phyloP scores from a whole-genome alignment of 164 flowering plant species.

The Vitis amurensis region DNA sequence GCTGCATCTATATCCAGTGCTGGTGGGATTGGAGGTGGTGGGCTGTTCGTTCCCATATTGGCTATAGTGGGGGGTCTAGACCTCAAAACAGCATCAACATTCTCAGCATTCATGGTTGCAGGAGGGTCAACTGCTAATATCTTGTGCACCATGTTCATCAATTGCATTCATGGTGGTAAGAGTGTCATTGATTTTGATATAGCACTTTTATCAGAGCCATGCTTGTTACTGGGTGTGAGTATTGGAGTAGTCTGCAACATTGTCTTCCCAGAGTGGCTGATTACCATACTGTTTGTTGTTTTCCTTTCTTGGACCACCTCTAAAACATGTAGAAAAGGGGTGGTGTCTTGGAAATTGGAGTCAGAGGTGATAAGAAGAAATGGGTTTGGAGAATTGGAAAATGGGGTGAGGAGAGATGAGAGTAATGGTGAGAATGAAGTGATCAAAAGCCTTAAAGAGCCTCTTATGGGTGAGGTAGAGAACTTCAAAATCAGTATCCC shows the following conservation, averaged over 20 bases:
- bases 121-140: conserved; percentile 70
- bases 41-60: conserved; percentile 61
- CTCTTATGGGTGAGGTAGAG: conserved; percentile 27
- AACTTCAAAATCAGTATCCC: conserved; percentile 30
- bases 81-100: conserved; percentile 59
- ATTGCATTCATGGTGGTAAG: conserved; percentile 25
- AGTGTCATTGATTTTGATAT: conserved; percentile 59
- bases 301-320: conserved; percentile 65
- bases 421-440: conserved; percentile 7
- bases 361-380: conserved; percentile 30
- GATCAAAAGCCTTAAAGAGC: conserved; percentile 20
- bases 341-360: conserved; percentile 50
- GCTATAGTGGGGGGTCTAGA: conserved; percentile 60
- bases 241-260: conserved; percentile 66
- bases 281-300: conserved; percentile 47
- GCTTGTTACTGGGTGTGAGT: conserved; percentile 73
- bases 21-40: conserved; percentile 83
- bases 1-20: conserved; percentile 75
- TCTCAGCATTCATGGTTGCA: conserved; percentile 78
- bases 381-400: conserved; percentile 15
- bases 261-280: conserved; percentile 69
- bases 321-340: conserved; percentile 54
- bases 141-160: conserved; percentile 27
- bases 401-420: conserved; percentile 19
- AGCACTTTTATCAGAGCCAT: conserved; percentile 62